Base-by-base conservation (phyloP, 1,284 basidiomycete species). In the Wolfiporia cocos region DNA sequence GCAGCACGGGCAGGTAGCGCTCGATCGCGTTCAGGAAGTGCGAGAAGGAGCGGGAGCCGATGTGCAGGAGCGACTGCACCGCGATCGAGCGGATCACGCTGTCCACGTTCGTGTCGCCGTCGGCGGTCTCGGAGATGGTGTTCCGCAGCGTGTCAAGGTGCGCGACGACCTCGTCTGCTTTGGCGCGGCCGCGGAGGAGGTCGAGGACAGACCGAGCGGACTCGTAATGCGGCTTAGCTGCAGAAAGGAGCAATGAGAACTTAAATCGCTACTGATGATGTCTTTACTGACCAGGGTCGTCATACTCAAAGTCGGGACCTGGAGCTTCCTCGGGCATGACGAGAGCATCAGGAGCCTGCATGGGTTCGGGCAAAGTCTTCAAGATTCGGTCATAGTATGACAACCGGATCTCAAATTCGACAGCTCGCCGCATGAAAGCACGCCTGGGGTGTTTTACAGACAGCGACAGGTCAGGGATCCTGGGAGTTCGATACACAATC, bases 1-100 rank as follows among this genome's bases (percentile, higher is more conserved):
- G 86, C 6, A 99, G 73, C 0, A 98, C 69, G 10, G 82, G 78
- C n/a, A 98, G 81, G 64, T 99, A 99, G 5, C 92, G 83, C 63
- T 99, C 96, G 48, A 98, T 92, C 5, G 94, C 93, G 62, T 99
- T 99, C 49, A 99, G 78, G 57, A 98, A 86, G 63, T 99, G 96
- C 0, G 94, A 98, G 70, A 99, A 98, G 2, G 93, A 97, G 15
- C 95, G 84, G 9, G 88, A 84, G 37, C 96, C 96, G 42, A 98
- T 88, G 56, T 88, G 81, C 5, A 98, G 75, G 2, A 99, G 74
- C 10, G 86, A 89, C 58, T 98, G 93, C 35, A 92, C 74, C n/a
- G 87, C 76, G 51, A 98, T 83, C 35, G 86, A 82, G 28, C 88
- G 80, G 33, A 87, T 70, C 35, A 85, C 64, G 2, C 71, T 59